These are phyloP conservation scores for Hyaloscypha finlandica DNA, from an alignment of 495 filamentous ascomycete genomes.

Conservation along the genomic window DNA sequence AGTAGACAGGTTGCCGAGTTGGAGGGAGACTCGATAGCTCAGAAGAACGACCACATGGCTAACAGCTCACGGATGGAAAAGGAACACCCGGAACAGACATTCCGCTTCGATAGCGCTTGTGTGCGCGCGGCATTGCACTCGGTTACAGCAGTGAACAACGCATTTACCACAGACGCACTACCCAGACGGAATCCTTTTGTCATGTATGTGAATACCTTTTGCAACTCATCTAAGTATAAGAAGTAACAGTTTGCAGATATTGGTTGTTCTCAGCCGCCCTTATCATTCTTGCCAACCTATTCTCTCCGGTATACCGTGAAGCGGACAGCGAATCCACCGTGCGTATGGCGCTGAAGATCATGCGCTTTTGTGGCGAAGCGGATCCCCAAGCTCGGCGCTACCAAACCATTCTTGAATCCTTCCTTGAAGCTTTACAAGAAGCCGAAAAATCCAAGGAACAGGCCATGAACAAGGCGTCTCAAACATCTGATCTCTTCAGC, in stretches of 20 bases:
- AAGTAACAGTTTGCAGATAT: neutral
- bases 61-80: neutral
- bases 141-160: neutral
- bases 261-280: constrained; percentile 13
- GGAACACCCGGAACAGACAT: constrained; percentile 5
- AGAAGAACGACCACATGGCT: neutral
- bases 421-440: constrained; percentile 2
- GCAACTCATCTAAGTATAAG: neutral
- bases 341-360: neutral
- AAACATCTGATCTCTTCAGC: neutral
- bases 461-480: neutral
- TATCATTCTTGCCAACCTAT: constrained; percentile 13
- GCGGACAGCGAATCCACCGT: neutral
- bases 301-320: constrained; percentile 8
- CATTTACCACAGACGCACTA: constrained; percentile 2
- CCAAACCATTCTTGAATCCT: constrained; percentile 13
- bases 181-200: constrained; percentile 15
- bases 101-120: constrained; percentile 12
- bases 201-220: neutral
- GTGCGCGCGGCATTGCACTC: constrained; percentile 9
- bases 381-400: constrained; percentile 14
- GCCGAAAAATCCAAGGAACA: constrained; percentile 8
- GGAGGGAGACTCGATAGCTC: neutral
- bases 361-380: constrained; percentile 5
- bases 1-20: neutral